phyloP scores from a whole-genome alignment of 345 rosid genomes.

The Lepidium africanum region DNA sequence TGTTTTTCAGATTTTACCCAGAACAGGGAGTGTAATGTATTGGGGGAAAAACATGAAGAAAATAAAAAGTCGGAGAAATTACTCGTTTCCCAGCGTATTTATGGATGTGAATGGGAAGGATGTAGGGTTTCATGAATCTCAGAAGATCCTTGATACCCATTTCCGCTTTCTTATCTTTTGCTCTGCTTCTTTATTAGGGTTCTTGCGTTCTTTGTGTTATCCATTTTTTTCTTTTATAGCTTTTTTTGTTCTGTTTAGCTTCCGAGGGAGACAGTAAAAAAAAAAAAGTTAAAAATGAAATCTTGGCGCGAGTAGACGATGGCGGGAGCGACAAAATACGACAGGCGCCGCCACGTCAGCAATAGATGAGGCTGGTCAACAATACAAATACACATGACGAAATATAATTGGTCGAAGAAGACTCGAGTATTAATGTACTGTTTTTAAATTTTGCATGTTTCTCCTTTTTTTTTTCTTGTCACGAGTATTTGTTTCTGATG shows the following conservation, averaged over 20 bases:
- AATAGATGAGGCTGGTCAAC: not conserved
- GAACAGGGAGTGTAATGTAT: not conserved
- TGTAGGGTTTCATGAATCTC: slow-evolving; percentile 78
- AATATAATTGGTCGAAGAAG: no score
- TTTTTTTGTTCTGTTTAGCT: not conserved
- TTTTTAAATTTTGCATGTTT: no score
- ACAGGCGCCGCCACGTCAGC: not conserved
- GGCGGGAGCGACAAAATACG: slow-evolving; percentile 13
- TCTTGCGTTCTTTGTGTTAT: not conserved
- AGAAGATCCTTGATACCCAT: slow-evolving; percentile 94
- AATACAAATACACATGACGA: no score
- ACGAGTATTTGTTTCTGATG: not conserved
- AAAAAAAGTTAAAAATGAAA: not conserved
- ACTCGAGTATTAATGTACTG: no score
- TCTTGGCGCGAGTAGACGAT: slow-evolving; percentile 13
- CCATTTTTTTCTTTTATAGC: not conserved
- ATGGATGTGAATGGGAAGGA: slow-evolving; percentile 61
- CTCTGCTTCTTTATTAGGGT: slow-evolving; percentile 21
- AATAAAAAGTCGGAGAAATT: not conserved
- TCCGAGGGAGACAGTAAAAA: not conserved
- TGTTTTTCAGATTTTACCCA: not conserved
- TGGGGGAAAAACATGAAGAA: not conserved
- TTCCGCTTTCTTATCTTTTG: slow-evolving; percentile 16
- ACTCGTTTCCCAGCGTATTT: slow-evolving; percentile 79
- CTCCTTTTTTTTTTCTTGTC: no score